phyloP scores from a whole-genome alignment of 2,329 filamentous ascomycete species.

The Lomentospora prolificans region DNA sequence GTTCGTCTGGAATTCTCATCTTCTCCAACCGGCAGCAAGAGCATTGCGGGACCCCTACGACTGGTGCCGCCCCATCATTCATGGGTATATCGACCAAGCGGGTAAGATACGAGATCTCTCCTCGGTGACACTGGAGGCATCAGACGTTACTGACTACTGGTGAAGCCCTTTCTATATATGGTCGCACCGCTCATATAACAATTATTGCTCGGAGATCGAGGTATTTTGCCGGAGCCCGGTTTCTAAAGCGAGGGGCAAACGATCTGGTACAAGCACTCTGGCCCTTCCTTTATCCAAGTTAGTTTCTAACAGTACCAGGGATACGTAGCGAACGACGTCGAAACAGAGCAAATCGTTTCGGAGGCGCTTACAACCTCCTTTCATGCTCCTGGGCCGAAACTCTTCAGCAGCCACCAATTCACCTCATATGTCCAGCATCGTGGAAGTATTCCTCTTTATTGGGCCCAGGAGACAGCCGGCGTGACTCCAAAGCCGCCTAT shows the following conservation, averaged over 20 bases:
- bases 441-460: slow-evolving; percentile 92
- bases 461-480: slow-evolving; percentile 92
- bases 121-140: neutral
- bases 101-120: slow-evolving; percentile 23
- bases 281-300: neutral
- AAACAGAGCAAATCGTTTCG: slow-evolving; percentile 96
- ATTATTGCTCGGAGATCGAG: slow-evolving; percentile 87
- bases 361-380: slow-evolving; percentile 93
- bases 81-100: slow-evolving; percentile 92
- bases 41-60: slow-evolving; percentile 75
- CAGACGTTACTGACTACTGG: neutral
- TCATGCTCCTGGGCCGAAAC: slow-evolving; percentile 74
- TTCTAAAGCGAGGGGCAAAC: slow-evolving; percentile 89
- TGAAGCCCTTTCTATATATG: slow-evolving; percentile 67
- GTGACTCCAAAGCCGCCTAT: slow-evolving; percentile 96
- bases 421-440: slow-evolving; percentile 96
- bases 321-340: slow-evolving; percentile 96
- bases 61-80: slow-evolving; percentile 92
- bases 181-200: slow-evolving; percentile 80
- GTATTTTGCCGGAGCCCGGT: slow-evolving; percentile 88
- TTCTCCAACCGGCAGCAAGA: slow-evolving; percentile 64
- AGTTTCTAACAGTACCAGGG: slow-evolving; percentile 35
- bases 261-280: slow-evolving; percentile 45
- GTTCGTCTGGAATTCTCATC: slow-evolving; percentile 96
- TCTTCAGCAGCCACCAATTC: slow-evolving; percentile 83